Evolutionary conservation across 176 grass and related monocot genomes (phyloP), one percentile per base, ranked within the genome.

Genomic region (Hordeum vulgare): DNA sequence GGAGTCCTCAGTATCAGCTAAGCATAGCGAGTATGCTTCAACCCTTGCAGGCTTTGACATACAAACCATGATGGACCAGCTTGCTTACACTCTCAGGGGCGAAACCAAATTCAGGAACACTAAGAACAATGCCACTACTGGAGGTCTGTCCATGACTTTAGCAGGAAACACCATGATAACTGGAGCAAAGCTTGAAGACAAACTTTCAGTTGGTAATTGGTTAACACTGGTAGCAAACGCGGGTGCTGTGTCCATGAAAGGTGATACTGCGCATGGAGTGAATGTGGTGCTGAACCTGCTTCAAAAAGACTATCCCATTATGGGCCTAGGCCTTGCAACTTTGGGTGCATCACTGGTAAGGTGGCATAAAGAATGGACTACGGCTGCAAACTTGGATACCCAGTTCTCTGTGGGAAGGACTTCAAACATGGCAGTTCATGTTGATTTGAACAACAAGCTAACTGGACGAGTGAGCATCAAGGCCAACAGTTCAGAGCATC

Each of bases 21-120:
- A 91, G 61, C 96, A 98, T 86, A 83, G 85, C 14, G 80, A 95
- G 67, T 56, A 77, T 68, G 85, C 76, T 57, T 98, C 96, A 2
- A 94, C 66, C 36, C 89, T 98, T 74, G 91, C 93, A 37, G 85
- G 85, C 42, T 84, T 98, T 62, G 93, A 98, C 62, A 88, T 98
- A 64, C 91, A 86, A 83, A 85, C 92, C 64, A 76, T 85, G 21
- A 88, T 92, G 85, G 85, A 86, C 14, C 86, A 89, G 66, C 77
- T 86, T 62, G 89, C 83, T 40, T 98, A 90, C 82, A 95, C 90
- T 36, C 82, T 98, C 34, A 81, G 84, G 71, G 91, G 90, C 34
- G 93, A 98, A 68, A 93, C 89, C 67, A 98, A 86, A 83, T 87
- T 93, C 45, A 94, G 90, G 62, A 91, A 87, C 69, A 74, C 81